Base-by-base conservation (phyloP, 1,284 basidiomycete species). In the Heterobasidion parviporum region DNA sequence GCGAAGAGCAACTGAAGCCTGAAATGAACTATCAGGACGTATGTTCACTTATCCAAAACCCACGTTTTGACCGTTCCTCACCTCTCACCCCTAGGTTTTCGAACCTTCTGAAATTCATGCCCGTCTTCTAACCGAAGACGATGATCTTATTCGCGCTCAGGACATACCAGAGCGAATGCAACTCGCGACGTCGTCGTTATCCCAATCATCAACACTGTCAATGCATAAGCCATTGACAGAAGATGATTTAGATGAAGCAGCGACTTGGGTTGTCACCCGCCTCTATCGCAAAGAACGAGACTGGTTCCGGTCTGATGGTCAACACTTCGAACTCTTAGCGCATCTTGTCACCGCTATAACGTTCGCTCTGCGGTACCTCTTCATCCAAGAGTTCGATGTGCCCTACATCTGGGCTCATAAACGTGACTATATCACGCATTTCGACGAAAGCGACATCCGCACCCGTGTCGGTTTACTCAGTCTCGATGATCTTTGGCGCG, bases 91-190 rank as follows among this genome's bases (percentile, higher is more conserved):
- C 18, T 64, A 97, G 92, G 94, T 99, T 59, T 99, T 99, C 64
- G 97, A 99, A 68, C 97, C 97, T 0, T 92, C 94, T 7, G 94
- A 98, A 76, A 98, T 99, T 67, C 86, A 86, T 61, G 90, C 88
- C 59, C 84, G 92, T 53, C 81, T 95, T 75, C 75, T 99, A 48
- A 98, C 94, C 4, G 93, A 96, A 61, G 94, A 94, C 60, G 97
- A 99, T 69, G 92, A 97, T 65, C 78, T 94, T 54, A 94, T 98
- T 63, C 89, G 94, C 55, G 84, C 81, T 18, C 83, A 85, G 67
- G 97, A 99, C 72, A 85, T 93, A 47, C 97, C 97, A 0, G 97
- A 99, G 70, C 89, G 97, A 51, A 94, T 98, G 84, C 97, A 99
- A 70, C 82, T 99, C 33, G 83, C 87, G 15, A 91, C 88, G n/a